These are phyloP conservation scores for Huntiella abstrusa DNA, from an alignment of 2,329 filamentous ascomycete genomes.

Conservation along the genomic window DNA sequence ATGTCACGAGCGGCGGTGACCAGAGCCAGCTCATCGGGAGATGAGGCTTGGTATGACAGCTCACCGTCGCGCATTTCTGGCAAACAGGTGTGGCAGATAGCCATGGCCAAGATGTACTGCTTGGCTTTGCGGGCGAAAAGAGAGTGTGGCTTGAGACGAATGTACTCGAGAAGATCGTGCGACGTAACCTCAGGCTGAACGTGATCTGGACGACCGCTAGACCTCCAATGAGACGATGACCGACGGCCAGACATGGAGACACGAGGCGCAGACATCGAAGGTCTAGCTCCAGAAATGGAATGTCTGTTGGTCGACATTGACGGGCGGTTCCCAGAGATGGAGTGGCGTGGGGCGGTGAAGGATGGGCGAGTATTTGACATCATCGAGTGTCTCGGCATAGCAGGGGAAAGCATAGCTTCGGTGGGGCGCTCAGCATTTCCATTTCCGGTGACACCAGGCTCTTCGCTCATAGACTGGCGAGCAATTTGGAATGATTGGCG, in stretches of 20 bases:
- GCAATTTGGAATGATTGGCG: constrained; percentile 8
- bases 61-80: constrained; percentile 58
- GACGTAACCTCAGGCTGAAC: constrained; percentile 44
- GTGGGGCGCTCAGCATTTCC: constrained; percentile 12
- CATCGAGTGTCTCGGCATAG: constrained; percentile 5
- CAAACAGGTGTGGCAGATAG: constrained; percentile 78
- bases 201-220: constrained; percentile 28
- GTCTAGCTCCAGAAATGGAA: constrained; percentile 15
- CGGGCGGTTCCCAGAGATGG: constrained; percentile 5
- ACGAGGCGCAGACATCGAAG: constrained; percentile 12
- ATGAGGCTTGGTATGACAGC: constrained; percentile 71
- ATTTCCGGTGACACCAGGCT: not conserved
- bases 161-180: constrained; percentile 56
- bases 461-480: constrained; percentile 8
- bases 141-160: constrained; percentile 55
- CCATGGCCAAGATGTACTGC: constrained; percentile 67
- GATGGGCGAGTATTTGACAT: constrained; percentile 8
- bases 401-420: constrained; percentile 15
- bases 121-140: constrained; percentile 60
- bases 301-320: constrained; percentile 15
- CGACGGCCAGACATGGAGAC: constrained; percentile 20
- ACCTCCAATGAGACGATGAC: constrained; percentile 32
- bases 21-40: constrained; percentile 74
- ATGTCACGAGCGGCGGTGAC: constrained; percentile 72
- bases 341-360: constrained; percentile 11